Percentiles rank a stretch among this genome's conserved stretches.
Conservation (phyloP, 306 rosid species). For the Prinsepia uniflora region DNA sequence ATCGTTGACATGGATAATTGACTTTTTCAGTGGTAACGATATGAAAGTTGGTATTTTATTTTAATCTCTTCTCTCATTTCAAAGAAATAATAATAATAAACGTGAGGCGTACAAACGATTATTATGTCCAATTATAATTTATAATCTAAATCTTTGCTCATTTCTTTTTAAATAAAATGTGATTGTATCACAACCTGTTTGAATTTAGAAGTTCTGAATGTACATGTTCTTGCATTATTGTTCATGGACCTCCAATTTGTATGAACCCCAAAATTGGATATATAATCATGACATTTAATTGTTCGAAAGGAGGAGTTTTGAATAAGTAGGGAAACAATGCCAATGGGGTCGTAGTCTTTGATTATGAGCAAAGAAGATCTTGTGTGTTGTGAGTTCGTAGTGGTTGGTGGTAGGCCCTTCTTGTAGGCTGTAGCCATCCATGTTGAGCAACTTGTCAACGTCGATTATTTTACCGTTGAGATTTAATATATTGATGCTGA, state of each 20-base stretch:
- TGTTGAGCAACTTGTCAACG: not conserved
- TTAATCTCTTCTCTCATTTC: too few relatives aligned
- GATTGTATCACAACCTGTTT: too few relatives aligned
- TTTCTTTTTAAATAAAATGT: too few relatives aligned
- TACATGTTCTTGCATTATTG: constrained; percentile 6
- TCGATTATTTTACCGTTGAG: constrained; percentile 14
- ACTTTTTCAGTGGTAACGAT: too few relatives aligned
- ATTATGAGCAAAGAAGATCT: constrained; percentile 22
- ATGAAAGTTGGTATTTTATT: too few relatives aligned
- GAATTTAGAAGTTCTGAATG: too few relatives aligned
- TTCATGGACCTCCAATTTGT: not conserved
- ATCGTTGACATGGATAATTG: too few relatives aligned
- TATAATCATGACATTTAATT: not conserved
- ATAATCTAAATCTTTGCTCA: too few relatives aligned
- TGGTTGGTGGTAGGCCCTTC: constrained; percentile 19
- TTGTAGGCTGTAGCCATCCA: not conserved
- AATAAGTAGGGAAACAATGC: constrained; percentile 2
- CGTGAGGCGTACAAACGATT: too few relatives aligned
- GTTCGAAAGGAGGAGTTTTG: not conserved
- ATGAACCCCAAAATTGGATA: constrained; percentile 1
- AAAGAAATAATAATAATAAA: too few relatives aligned
- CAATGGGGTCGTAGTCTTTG: constrained; percentile 3
- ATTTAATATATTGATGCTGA: not conserved
- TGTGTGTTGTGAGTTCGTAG: constrained; percentile 20
- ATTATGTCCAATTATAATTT: too few relatives aligned